These are phyloP conservation scores for Alternaria postmessia DNA, from an alignment of 2,329 filamentous ascomycete genomes.

Conservation along the genomic window DNA sequence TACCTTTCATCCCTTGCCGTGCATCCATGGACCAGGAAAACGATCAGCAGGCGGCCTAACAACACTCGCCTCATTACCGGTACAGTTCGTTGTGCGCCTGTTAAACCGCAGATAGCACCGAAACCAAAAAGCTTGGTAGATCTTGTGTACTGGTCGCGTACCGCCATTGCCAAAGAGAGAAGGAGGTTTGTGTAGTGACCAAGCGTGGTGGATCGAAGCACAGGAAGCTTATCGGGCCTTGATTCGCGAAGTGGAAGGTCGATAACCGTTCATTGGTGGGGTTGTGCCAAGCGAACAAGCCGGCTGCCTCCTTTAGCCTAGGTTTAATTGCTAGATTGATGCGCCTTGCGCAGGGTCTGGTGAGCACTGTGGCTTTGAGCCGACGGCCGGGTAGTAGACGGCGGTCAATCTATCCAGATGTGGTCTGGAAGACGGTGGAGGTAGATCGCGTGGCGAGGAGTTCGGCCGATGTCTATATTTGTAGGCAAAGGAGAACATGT, in stretches of 20 bases:
- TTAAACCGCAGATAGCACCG: neutral
- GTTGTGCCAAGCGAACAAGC: neutral
- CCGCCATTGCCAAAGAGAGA: constrained; percentile 1
- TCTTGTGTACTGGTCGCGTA: neutral
- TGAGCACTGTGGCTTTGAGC: neutral
- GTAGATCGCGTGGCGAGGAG: neutral
- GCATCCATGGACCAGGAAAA: neutral
- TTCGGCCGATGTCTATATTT: neutral
- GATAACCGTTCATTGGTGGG: neutral
- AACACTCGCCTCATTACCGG: neutral
- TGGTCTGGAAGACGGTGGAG: neutral
- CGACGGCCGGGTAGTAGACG: neutral
- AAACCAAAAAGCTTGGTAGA: constrained; percentile 2
- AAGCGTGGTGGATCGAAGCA: constrained; percentile 4
- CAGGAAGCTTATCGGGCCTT: constrained; percentile 6
- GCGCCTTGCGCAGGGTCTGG: neutral
- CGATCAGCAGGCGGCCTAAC: neutral
- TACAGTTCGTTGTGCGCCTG: neutral
- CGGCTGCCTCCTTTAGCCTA: constrained; percentile 10
- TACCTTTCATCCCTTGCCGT: neutral
- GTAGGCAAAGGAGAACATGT: neutral
- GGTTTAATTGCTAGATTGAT: neutral
- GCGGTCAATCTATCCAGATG: neutral
- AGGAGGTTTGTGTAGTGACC: constrained; percentile 2
- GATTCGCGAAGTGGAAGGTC: constrained; percentile 7